Evolutionary conservation across 2,329 filamentous ascomycete species (phyloP).

Genomic region (Phialophora chinensis): DNA sequence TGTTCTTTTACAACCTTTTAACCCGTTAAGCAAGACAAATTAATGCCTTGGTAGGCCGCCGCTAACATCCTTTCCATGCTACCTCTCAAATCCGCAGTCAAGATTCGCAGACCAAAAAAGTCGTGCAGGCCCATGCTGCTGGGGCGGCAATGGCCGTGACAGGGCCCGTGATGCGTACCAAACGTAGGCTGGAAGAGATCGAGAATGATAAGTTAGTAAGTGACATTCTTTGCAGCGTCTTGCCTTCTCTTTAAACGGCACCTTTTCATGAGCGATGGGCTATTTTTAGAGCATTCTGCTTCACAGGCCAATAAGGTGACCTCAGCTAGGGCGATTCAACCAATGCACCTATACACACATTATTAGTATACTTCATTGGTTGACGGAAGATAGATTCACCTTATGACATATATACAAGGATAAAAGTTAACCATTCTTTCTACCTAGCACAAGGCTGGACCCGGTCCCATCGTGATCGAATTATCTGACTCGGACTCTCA

Average conservation of each 20-base stretch:
- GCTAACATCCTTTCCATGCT: background rate
- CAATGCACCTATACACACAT: background rate
- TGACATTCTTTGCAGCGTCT: background rate
- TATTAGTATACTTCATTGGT: background rate
- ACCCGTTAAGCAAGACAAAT: background rate
- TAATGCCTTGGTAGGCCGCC: background rate
- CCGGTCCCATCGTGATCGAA: background rate
- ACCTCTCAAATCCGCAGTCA: background rate
- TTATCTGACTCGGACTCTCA: conserved; percentile 7
- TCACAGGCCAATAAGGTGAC: background rate
- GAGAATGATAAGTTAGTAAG: conserved; percentile 1
- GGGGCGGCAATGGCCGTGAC: background rate
- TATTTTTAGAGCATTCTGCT: background rate
- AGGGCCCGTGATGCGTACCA: background rate
- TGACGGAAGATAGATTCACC: background rate
- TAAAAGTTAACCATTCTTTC: background rate
- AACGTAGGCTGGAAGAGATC: conserved; percentile 12
- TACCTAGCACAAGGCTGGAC: background rate
- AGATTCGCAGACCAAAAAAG: background rate
- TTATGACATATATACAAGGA: background rate
- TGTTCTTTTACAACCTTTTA: background rate
- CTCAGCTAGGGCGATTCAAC: too few relatives aligned
- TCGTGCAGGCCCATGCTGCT: background rate
- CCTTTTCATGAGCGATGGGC: background rate
- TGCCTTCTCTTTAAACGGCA: background rate